Percentiles rank a stretch among this genome's conserved stretches.
Conservation (phyloP, 2,329 filamentous ascomycete genomes). For the Paraphoma chrysanthemicola region DNA sequence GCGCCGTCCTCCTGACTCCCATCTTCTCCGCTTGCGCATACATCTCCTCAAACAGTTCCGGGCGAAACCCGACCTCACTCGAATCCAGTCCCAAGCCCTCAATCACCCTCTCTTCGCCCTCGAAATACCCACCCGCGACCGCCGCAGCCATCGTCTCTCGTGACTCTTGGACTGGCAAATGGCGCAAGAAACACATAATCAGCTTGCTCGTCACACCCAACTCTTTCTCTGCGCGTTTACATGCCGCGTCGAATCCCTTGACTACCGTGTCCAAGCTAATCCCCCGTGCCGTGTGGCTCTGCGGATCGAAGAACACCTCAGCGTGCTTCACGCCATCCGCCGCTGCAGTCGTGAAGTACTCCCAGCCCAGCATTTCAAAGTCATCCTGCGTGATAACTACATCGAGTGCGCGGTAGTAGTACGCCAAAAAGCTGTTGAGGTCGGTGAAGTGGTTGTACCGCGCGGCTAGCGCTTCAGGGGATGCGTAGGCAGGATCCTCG, state of each 20-base stretch:
- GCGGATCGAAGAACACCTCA: conserved; percentile 83
- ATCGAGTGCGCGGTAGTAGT: conserved; percentile 79
- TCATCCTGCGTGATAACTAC: conserved; percentile 71
- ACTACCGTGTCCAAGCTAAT: conserved; percentile 70
- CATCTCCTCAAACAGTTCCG: conserved; percentile 65
- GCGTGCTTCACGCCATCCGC: conserved; percentile 72
- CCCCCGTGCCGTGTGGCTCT: conserved; percentile 72
- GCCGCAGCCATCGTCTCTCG: conserved; percentile 50
- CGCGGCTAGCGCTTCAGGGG: conserved; percentile 63
- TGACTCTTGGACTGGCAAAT: conserved; percentile 66
- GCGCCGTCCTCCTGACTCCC: conserved; percentile 70
- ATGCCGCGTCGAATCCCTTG: conserved; percentile 67
- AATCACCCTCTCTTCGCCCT: conserved; percentile 60
- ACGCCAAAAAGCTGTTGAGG: conserved; percentile 78
- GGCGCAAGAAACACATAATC: conserved; percentile 75
- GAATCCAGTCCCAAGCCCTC: conserved; percentile 72
- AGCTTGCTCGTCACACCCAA: conserved; percentile 71
- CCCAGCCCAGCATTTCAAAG: conserved; percentile 75
- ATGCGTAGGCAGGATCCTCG: conserved; percentile 68
- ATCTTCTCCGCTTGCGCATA: conserved; percentile 62
- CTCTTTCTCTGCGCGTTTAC: conserved; percentile 65
- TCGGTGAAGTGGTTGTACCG: conserved; percentile 73
- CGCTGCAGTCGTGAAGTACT: conserved; percentile 72
- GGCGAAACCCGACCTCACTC: conserved; percentile 57
- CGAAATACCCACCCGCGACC: conserved; percentile 52